These are phyloP conservation scores for Termitomyces bulborhizus DNA, from an alignment of 768 basidiomycete species.

Conservation along the genomic window DNA sequence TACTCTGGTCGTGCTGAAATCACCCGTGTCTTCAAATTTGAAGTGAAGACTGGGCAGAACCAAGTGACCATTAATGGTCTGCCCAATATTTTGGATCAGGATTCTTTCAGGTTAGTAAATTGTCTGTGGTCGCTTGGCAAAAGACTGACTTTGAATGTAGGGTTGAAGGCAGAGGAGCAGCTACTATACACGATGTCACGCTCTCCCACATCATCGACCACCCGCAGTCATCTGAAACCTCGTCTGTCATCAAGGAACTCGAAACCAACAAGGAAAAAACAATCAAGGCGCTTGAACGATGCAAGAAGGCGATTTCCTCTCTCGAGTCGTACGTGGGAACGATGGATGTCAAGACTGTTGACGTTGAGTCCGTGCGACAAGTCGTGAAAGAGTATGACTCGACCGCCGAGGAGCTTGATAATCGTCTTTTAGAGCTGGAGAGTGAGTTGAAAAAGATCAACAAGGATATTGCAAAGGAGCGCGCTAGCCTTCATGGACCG, in stretches of 20 bases:
- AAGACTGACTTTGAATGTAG: slow-evolving; percentile 9
- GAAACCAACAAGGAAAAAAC: slow-evolving; percentile 10
- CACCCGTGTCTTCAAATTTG: slow-evolving; percentile 24
- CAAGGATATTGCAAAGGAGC: slow-evolving; percentile 16
- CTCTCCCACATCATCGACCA: slow-evolving; percentile 12
- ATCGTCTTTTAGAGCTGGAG: slow-evolving; percentile 16
- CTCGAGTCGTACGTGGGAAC: slow-evolving; percentile 22
- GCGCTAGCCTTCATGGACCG: slow-evolving; percentile 4
- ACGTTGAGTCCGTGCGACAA: slow-evolving; percentile 11
- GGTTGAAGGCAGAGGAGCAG: slow-evolving; percentile 28
- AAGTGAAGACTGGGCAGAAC: slow-evolving; percentile 26
- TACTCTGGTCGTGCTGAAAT: slow-evolving; percentile 31
- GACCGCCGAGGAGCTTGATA: slow-evolving; percentile 21
- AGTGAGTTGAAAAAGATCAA: slow-evolving; percentile 12
- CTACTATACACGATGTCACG: slow-evolving; percentile 30
- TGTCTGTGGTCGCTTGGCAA: background rate
- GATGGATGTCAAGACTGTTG: slow-evolving; percentile 19
- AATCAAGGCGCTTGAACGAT: slow-evolving; percentile 18
- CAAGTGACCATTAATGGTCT: slow-evolving; percentile 25
- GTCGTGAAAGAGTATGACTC: slow-evolving; percentile 17
- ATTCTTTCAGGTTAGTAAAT: slow-evolving; percentile 25
- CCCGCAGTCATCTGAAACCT: background rate
- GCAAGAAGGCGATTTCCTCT: slow-evolving; percentile 16
- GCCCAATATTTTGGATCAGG: slow-evolving; percentile 22
- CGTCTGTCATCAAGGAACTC: slow-evolving; percentile 17